Conservation (phyloP, 2,329 filamentous ascomycete genomes). For the Scorias spongiosa region DNA sequence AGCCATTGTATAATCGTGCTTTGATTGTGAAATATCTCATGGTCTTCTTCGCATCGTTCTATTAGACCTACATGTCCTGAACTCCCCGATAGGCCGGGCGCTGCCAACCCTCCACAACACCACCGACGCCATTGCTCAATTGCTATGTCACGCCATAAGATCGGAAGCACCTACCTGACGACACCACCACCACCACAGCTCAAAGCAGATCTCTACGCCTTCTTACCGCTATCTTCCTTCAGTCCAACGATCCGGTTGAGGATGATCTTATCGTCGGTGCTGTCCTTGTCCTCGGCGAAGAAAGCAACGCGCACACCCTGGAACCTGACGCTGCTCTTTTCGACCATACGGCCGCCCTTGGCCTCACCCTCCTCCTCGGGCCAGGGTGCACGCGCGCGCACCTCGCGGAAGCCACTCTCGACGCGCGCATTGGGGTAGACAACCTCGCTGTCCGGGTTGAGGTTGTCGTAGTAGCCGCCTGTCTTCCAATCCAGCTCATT, state of each 20-base stretch:
- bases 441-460: constrained; percentile 72
- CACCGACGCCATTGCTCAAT: too few relatives aligned
- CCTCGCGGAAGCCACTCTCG: constrained; percentile 69
- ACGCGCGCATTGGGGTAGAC: constrained; percentile 66
- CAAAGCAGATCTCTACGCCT: constrained; percentile 2
- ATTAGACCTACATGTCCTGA: too few relatives aligned
- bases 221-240: constrained; percentile 73
- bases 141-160: too few relatives aligned
- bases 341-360: constrained; percentile 31
- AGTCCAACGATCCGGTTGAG: constrained; percentile 84
- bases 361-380: constrained; percentile 58
- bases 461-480: constrained; percentile 67
- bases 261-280: constrained; percentile 56
- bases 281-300: constrained; percentile 64
- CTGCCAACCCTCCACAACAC: too few relatives aligned
- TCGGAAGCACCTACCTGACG: too few relatives aligned
- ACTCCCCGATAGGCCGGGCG: too few relatives aligned
- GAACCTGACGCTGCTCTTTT: constrained; percentile 65
- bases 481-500: constrained; percentile 50
- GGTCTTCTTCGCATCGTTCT: too few relatives aligned
- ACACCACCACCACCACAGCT: too few relatives aligned
- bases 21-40: too few relatives aligned
- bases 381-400: constrained; percentile 61
- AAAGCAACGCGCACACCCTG: constrained; percentile 83
- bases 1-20: too few relatives aligned